A percentile compares a stretch with the other conserved stretches of the same genome.
Conservation (phyloP, 306 rosid species). For the Fragaria nilgerrensis region DNA sequence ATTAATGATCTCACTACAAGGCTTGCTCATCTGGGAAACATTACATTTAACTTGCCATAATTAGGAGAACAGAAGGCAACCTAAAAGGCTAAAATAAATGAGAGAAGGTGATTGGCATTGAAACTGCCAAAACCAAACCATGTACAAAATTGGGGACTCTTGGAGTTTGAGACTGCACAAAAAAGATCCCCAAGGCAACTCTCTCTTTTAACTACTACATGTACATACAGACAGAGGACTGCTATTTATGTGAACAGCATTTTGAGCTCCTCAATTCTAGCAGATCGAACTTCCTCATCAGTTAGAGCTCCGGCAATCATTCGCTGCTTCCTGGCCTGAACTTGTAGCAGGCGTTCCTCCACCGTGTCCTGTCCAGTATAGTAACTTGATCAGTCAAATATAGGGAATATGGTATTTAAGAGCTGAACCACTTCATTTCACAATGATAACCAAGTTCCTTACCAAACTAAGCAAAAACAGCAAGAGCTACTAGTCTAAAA, state of each 20-base stretch:
- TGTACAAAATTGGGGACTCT: constrained; percentile 4
- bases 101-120: constrained; percentile 4
- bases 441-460: background rate
- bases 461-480: background rate
- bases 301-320: constrained; percentile 83
- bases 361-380: constrained; percentile 51
- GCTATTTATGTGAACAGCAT: constrained; percentile 58
- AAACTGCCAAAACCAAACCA: background rate
- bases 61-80: background rate
- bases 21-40: background rate
- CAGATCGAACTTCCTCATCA: constrained; percentile 66
- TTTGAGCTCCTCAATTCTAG: constrained; percentile 74
- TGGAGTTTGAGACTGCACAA: background rate
- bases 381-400: background rate
- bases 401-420: background rate
- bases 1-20: background rate
- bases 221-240: background rate
- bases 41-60: background rate
- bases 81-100: background rate
- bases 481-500: background rate
- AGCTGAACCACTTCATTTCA: background rate
- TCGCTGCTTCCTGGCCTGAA: constrained; percentile 70
- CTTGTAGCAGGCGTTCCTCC: constrained; percentile 70
- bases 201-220: background rate
- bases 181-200: constrained; percentile 10